Base-by-base conservation (phyloP, 2,329 filamentous ascomycete species). In the Tolypocladium ovalisporum region DNA sequence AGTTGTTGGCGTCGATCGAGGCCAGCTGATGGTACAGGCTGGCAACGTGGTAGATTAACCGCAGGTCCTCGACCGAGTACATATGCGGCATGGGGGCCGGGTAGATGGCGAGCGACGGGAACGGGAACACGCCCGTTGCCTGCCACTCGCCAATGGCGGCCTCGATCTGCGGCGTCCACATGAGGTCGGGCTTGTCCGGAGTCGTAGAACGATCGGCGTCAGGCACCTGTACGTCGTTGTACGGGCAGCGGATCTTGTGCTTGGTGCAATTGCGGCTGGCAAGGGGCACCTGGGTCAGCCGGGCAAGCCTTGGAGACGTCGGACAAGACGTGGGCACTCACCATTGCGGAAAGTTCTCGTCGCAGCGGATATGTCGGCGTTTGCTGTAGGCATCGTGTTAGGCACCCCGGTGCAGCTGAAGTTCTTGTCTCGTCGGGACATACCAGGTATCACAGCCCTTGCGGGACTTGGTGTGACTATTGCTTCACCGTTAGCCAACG, bases 281-380 rank as follows among this genome's bases (percentile, higher is more conserved):
- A 32, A 49, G n/a, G 57, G 39, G 56, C 61, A 70, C 17, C 35
- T 51, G 47, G 58, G 53, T 49, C 40, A 37, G 52, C 24, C 15
- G 27, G 27, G 37, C 27, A 24, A 37, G 37, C 17, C 34, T 8
- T 22, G 17, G 36, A 52, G 24, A 13, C 39, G 36, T 22, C 39
- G 42, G 56, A 37, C 36, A 53, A 42, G 39, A 24, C 54, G 13
- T 29, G 53, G 47, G 49, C 51, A 73, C 81, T 66, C 79, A 96
- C 91, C 93, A 99, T 82, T 99, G 94, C 55, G 94, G 94, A 68
- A 96, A 97, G 65, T 85, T 96, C 74, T 99, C 94, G 70, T 99
- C 94, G 76, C 94, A 99, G 67, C 94, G 85, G 71, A 99, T 99
- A 75, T 99, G 94, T 71, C 94, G 86, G 71, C 89, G 87, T 76